Base-by-base conservation (phyloP, 805 yeast genomes). In the Kodamaea hsintzibuensis region DNA sequence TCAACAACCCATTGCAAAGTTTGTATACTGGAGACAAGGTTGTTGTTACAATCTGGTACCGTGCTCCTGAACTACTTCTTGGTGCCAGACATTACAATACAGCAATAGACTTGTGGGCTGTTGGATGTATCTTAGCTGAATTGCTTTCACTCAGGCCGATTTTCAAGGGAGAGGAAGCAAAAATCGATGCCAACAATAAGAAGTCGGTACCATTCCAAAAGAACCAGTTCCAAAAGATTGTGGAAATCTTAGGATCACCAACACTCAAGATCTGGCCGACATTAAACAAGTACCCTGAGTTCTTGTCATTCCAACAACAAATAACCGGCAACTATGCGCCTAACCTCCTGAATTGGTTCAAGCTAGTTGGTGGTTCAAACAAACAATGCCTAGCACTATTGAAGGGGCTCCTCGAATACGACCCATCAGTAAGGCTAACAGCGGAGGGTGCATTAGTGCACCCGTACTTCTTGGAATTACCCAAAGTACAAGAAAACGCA, bases 91-190 rank as follows among this genome's bases (percentile, higher is more conserved):
- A 92, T 71, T 92, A 92, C 65, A 87, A 98, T 0, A 92, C 97
- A 1, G 91, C 96, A 0, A 85, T 95, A 49, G 97, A 95, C 72
- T 68, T 89, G 37, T 92, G 98, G 98, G 96, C 98, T 0, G 90
- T 89, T 3, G 98, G 98, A 0, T 92, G 98, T 68, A 92, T 92
- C 3, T 74, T 93, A 60, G 98, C 97, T 0, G 99, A 95, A 66
- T 73, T 95, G 50, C 74, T 95, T 12, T 89, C 96, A 1, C 71
- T 95, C 33, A 74, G 97, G 61, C 99, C 99, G 0, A 86, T 95
- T 8, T 95, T 95, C 74, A 95, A 95, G 68, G 99, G 99, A 51
- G 99, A 95, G 70, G 99, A 95, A 66, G 95, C 96, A 12, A 93
- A 93, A 62, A 88, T 93, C 81, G 98, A 92, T 67, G 66, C 74